Conservation (phyloP, 805 yeast species). For the Wickerhamomyces subpelliculosus region DNA sequence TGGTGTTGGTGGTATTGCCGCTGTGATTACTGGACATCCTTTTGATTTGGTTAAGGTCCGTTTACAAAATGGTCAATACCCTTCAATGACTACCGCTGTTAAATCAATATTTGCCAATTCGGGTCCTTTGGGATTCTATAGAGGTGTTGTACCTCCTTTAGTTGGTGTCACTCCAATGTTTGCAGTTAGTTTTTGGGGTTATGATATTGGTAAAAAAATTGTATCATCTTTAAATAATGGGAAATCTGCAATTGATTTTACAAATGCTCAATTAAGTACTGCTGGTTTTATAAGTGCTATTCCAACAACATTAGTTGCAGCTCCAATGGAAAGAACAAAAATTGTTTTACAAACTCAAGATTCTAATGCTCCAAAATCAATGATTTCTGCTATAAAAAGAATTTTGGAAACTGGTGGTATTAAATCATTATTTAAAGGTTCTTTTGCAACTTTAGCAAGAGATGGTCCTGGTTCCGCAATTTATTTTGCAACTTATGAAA, state of each 20-base stretch:
- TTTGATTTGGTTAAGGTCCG: constrained; percentile 91
- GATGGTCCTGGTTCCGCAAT: constrained; percentile 98
- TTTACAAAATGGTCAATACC: constrained; percentile 67
- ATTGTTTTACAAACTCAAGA: constrained; percentile 82
- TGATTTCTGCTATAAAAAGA: constrained; percentile 51
- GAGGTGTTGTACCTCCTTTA: constrained; percentile 92
- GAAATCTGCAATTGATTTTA: constrained; percentile 32
- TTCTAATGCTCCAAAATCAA: constrained; percentile 31
- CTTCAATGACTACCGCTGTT: constrained; percentile 61
- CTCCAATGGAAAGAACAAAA: constrained; percentile 94
- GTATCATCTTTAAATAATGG: constrained; percentile 40
- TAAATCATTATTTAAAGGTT: constrained; percentile 81
- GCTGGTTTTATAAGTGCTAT: constrained; percentile 95
- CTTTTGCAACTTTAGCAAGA: constrained; percentile 86
- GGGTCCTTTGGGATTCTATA: constrained; percentile 76
- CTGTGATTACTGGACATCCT: constrained; percentile 94
- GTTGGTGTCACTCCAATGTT: constrained; percentile 98
- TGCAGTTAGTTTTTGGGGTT: constrained; percentile 98
- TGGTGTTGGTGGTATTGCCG: constrained; percentile 95
- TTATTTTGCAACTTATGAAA: constrained; percentile 92
- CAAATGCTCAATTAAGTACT: constrained; percentile 67
- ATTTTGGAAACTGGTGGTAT: constrained; percentile 78
- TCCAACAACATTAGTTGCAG: constrained; percentile 94
- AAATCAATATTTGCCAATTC: constrained; percentile 61
- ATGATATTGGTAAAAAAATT: constrained; percentile 81